phyloP scores from a whole-genome alignment of 345 rosid species.

The Populus davidiana region DNA sequence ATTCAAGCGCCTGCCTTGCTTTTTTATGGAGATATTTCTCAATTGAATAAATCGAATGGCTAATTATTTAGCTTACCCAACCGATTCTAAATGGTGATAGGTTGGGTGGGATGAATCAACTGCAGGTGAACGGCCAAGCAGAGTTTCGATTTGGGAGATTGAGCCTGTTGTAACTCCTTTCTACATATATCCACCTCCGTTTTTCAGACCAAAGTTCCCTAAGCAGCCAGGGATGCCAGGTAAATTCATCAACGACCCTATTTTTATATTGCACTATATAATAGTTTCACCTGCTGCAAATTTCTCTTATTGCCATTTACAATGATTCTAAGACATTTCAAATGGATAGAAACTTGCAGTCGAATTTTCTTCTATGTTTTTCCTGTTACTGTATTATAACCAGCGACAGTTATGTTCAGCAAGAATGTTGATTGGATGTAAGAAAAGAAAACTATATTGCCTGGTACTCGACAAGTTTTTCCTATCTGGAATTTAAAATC shows the following conservation, averaged over 20 bases:
- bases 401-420: neutral
- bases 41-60: neutral
- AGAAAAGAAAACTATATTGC: neutral
- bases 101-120: slow-evolving; percentile 99
- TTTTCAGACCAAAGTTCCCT: slow-evolving; percentile 86
- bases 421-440: neutral
- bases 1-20: neutral
- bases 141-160: slow-evolving; percentile 93
- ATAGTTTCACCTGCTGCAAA: neutral
- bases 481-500: neutral
- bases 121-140: slow-evolving; percentile 78
- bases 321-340: neutral
- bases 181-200: slow-evolving; percentile 95
- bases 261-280: neutral
- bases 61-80: slow-evolving; percentile 1
- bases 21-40: neutral
- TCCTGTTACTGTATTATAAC: neutral
- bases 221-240: slow-evolving; percentile 90
- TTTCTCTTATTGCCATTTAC: neutral
- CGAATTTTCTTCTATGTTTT: neutral
- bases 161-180: slow-evolving; percentile 94
- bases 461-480: neutral
- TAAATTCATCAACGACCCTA: slow-evolving; percentile 18
- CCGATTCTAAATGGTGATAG: slow-evolving; percentile 35
- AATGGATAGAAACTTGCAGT: neutral